phyloP scores from a whole-genome alignment of 352 stramenopile species.

The Blastocystis sp. region DNA sequence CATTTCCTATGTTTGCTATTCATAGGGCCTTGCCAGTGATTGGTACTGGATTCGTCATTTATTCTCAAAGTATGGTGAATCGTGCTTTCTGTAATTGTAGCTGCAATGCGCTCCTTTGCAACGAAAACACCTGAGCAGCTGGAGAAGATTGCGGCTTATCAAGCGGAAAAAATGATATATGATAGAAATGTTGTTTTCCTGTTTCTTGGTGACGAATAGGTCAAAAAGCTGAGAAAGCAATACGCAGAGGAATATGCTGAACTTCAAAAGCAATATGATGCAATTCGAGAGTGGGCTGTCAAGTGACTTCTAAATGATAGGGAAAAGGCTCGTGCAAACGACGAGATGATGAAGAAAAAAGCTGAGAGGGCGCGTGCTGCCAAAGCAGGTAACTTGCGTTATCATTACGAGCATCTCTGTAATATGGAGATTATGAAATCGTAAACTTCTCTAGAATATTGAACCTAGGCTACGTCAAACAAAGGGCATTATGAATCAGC shows the following conservation, averaged over 20 bases:
- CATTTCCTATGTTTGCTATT: background rate
- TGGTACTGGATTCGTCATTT: background rate
- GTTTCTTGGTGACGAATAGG: background rate
- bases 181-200: background rate
- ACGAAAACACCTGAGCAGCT: background rate
- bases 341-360: background rate
- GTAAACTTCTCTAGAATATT: background rate
- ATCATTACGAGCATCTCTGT: conserved; percentile 37
- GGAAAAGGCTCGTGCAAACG: conserved; percentile 4
- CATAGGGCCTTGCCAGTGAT: background rate
- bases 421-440: conserved; percentile 50
- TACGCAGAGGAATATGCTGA: conserved; percentile 6
- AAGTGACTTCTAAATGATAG: background rate
- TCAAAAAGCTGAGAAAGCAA: conserved; percentile 22
- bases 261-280: background rate
- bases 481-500: conserved; percentile 7
- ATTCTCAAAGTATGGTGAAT: background rate
- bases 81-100: background rate
- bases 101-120: background rate
- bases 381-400: background rate
- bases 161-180: background rate
- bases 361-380: background rate
- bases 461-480: background rate
- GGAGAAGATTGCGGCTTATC: background rate
- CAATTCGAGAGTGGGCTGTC: background rate